A percentile compares a stretch with the other conserved stretches of the same genome.
These are phyloP conservation scores for Kwoniella sp. DNA, from an alignment of 768 basidiomycete genomes.

Conservation along the genomic window DNA sequence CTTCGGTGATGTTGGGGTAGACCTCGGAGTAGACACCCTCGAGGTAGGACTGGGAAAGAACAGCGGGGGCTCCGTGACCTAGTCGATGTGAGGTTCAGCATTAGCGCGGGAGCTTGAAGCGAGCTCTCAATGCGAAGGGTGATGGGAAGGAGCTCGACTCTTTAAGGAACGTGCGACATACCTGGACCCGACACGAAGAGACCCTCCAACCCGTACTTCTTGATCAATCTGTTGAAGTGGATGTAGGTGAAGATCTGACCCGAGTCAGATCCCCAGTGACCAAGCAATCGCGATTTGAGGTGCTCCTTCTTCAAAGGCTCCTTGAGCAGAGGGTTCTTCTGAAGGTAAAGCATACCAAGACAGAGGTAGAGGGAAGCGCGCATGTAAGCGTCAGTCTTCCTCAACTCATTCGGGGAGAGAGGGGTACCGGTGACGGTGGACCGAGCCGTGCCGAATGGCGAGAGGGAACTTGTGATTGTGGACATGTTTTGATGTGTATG, in stretches of 20 bases:
- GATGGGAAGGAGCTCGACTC: no score
- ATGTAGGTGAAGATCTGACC: constrained; percentile 73
- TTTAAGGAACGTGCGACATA: constrained; percentile 8
- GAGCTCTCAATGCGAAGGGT: no score
- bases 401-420: constrained; percentile 43
- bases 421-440: constrained; percentile 42
- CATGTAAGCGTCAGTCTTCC: constrained; percentile 48
- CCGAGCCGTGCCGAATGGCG: constrained; percentile 40
- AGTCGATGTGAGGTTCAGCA: constrained; percentile 5
- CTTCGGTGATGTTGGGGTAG: constrained; percentile 47
- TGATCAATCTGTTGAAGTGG: constrained; percentile 62
- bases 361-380: constrained; percentile 55
- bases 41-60: constrained; percentile 80
- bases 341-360: constrained; percentile 63
- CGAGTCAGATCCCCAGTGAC: constrained; percentile 71
- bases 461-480: constrained; percentile 14
- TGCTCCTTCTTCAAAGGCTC: constrained; percentile 61
- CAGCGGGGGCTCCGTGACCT: constrained; percentile 83
- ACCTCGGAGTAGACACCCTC: constrained; percentile 63
- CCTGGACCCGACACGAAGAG: constrained; percentile 72
- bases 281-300: constrained; percentile 77
- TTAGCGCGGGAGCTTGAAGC: background rate
- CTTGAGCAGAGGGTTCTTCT: constrained; percentile 35
- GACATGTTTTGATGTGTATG: background rate
- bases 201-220: constrained; percentile 60